A percentile compares a stretch with the other conserved stretches of the same genome.
phyloP scores from a whole-genome alignment of 2,329 filamentous ascomycete species.

The Sclerotinia trifoliorum region DNA sequence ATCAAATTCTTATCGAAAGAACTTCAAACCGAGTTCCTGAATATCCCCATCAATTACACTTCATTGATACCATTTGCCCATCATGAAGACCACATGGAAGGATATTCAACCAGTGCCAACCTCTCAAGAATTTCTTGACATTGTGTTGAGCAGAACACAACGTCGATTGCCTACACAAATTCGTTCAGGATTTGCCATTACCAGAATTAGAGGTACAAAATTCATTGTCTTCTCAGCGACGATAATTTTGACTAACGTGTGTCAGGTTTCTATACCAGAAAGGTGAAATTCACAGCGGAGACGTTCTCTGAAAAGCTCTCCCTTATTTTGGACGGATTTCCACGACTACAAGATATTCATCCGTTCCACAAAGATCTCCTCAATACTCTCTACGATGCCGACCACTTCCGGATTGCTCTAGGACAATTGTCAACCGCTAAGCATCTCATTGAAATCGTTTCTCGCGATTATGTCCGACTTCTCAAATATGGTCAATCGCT shows the following conservation, averaged over 20 bases:
- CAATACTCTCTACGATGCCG: constrained; percentile 97
- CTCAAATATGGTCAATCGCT: constrained; percentile 95
- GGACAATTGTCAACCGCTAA: constrained; percentile 96
- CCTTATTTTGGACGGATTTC: constrained; percentile 88
- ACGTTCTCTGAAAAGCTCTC: constrained; percentile 94
- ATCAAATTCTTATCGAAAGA: constrained; percentile 24
- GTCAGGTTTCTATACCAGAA: constrained; percentile 86
- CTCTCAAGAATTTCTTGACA: constrained; percentile 94
- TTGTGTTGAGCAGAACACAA: constrained; percentile 91
- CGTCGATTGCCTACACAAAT: constrained; percentile 93
- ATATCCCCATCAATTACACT: constrained; percentile 12
- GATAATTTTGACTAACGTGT: constrained; percentile 22
- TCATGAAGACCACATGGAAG: constrained; percentile 66
- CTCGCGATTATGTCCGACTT: constrained; percentile 91
- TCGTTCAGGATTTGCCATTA: constrained; percentile 92
- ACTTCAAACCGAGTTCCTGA: constrained; percentile 23
- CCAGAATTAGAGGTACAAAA: constrained; percentile 68
- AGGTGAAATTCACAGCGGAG: constrained; percentile 97
- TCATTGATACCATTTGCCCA: constrained; percentile 35
- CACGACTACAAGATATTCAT: constrained; percentile 88
- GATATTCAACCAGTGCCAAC: constrained; percentile 87
- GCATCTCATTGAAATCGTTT: constrained; percentile 93
- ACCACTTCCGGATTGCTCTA: constrained; percentile 95
- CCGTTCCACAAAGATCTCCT: constrained; percentile 84
- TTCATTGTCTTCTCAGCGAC: constrained; percentile 16